A percentile compares a stretch with the other conserved stretches of the same genome.
phyloP scores from a whole-genome alignment of 2,329 filamentous ascomycete species.

The Hypoxylon sp. region DNA sequence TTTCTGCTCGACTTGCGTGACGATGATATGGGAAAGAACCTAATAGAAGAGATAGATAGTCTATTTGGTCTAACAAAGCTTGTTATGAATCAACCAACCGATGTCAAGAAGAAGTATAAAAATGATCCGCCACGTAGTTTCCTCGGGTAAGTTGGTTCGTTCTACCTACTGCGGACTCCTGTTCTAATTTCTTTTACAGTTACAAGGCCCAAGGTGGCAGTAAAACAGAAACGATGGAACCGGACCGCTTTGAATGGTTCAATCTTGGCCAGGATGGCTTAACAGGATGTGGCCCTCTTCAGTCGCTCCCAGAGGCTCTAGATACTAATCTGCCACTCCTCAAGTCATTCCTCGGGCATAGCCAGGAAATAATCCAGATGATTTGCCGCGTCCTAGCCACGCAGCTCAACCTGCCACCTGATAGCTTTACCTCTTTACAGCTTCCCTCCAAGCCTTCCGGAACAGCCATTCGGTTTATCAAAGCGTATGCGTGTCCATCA shows the following conservation, averaged over 20 bases:
- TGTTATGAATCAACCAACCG: conserved; percentile 16
- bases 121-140: conserved; percentile 27
- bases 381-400: conserved; percentile 37
- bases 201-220: conserved; percentile 30
- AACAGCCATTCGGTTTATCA: conserved; percentile 37
- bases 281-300: conserved; percentile 33
- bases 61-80: conserved; percentile 20
- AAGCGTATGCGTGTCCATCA: conserved; percentile 25
- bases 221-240: conserved; percentile 37
- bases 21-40: conserved; percentile 11
- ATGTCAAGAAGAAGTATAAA: conserved; percentile 20
- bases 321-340: conserved; percentile 7
- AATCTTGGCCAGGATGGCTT: conserved; percentile 45
- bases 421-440: conserved; percentile 40
- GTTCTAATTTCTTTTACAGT: too few relatives aligned
- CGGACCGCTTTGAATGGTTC: conserved; percentile 45
- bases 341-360: conserved; percentile 28
- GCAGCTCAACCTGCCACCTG: conserved; percentile 39
- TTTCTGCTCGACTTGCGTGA: conserved; percentile 31
- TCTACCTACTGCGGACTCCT: too few relatives aligned
- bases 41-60: conserved; percentile 29
- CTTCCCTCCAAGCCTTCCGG: conserved; percentile 40
- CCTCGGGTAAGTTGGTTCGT: conserved; percentile 24
- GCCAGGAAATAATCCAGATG: conserved; percentile 22
- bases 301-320: conserved; percentile 25